Base-by-base conservation (phyloP, 2,329 filamentous ascomycete species). In the Aureobasidium sp. region DNA sequence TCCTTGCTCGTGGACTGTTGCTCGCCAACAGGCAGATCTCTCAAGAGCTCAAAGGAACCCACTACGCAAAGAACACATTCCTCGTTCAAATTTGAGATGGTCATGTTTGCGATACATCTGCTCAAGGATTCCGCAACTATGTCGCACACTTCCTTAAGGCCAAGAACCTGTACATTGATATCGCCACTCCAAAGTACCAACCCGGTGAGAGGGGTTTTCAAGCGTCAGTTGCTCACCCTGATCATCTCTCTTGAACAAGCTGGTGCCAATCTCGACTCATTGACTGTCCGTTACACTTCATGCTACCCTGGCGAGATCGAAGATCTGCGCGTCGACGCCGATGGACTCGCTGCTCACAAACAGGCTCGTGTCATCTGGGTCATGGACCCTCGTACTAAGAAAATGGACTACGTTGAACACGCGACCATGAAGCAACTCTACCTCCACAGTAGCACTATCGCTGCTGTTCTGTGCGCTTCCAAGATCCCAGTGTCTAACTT, bases 11-110 rank as follows among this genome's bases (percentile, higher is more conserved):
- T 21, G 53, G 53, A 25, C 29, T 57, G 16, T 16, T 34, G 3
- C n/a, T 44, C n/a, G 53, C 53, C 9, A 57, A 57, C 53, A 57
- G 34, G 29, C 53, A 57, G 16, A 45, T 57, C 16, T 44, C 53
- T 10, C 13, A 34, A n/a, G 53, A 57, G 30, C 53, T 57, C 39
- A 57, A 10, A 27, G 41, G 32, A 10, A 15, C 11, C 13, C 13
- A n/a, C 27, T 57, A 4, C 2, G 25, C 53, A 6, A 57, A 57
- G 9, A 57, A 57, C 39, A 44, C 37, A n/a, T 25, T 57, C 29
- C 16, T 44, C 5, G 6, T 39, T 25, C 16, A 3, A 3, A 3
- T 57, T 16, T 27, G 16, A 5, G 53, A 57, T 1, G 39, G 5
- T 1, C 15, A 44, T 13, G 25, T 21, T 15, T 13, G 4, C 25